Evolutionary conservation across 2,329 filamentous ascomycete genomes (phyloP).

Genomic region (Hypocreales sp.): DNA sequence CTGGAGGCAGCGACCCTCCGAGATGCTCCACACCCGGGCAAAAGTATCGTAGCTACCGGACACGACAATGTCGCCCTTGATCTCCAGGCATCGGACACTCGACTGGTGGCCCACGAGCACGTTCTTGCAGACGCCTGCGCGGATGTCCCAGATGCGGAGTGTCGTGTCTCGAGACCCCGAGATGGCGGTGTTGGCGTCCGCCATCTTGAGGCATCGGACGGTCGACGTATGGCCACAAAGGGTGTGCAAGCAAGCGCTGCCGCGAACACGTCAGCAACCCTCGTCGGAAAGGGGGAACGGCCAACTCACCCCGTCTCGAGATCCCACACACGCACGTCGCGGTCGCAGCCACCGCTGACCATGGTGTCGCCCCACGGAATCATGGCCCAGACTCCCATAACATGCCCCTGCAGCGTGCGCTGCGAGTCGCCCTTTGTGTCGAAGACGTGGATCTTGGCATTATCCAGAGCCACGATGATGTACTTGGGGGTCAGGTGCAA

Average conservation of each 20-base stretch:
- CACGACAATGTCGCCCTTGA: slow-evolving; percentile 93
- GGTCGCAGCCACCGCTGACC: slow-evolving; percentile 90
- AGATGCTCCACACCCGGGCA: slow-evolving; percentile 95
- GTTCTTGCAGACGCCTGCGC: slow-evolving; percentile 74
- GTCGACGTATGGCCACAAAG: slow-evolving; percentile 92
- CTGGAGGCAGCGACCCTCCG: slow-evolving; percentile 79
- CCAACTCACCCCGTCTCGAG: slow-evolving; percentile 68
- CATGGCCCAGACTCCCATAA: slow-evolving; percentile 99
- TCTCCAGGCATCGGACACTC: slow-evolving; percentile 87
- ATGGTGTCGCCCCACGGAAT: slow-evolving; percentile 92
- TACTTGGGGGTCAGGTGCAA: slow-evolving; percentile 89
- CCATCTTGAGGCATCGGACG: slow-evolving; percentile 95
- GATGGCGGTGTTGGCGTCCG: slow-evolving; percentile 82
- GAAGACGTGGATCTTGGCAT: slow-evolving; percentile 97
- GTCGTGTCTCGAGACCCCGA: slow-evolving; percentile 94
- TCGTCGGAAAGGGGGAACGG: neutral
- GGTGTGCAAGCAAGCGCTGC: slow-evolving; percentile 60
- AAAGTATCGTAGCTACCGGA: slow-evolving; percentile 97
- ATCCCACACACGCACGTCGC: slow-evolving; percentile 95
- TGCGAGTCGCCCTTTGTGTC: slow-evolving; percentile 80
- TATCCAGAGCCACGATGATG: slow-evolving; percentile 94
- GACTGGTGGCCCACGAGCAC: slow-evolving; percentile 91
- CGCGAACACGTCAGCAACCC: slow-evolving; percentile 6
- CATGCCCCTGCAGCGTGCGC: slow-evolving; percentile 81
- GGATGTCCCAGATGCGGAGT: slow-evolving; percentile 86